These are phyloP conservation scores for Ajuga chamaepitys DNA, from an alignment of 257 asterid species.

Conservation along the genomic window DNA sequence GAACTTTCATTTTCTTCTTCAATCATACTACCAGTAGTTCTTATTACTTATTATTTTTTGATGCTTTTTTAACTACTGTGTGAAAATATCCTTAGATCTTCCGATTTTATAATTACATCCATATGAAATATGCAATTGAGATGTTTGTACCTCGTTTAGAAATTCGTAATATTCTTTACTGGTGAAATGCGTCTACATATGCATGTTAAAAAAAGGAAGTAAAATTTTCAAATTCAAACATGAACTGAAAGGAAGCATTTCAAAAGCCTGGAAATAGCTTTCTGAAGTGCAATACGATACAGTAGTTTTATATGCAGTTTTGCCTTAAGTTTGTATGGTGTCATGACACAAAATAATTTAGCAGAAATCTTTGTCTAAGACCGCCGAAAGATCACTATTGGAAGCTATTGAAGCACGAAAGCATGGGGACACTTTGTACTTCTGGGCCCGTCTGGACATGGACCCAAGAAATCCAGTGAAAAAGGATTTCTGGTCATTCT, in stretches of 20 bases:
- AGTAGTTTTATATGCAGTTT: no score
- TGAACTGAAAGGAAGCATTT: background rate
- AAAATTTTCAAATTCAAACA: background rate
- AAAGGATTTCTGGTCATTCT: constrained; percentile 93
- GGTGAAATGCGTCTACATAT: background rate
- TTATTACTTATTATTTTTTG: background rate
- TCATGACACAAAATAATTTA: constrained; percentile 5
- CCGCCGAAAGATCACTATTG: constrained; percentile 68
- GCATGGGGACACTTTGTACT: constrained; percentile 80
- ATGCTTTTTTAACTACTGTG: background rate
- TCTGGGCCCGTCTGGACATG: constrained; percentile 76
- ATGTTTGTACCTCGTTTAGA: background rate
- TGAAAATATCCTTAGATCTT: background rate
- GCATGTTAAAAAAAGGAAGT: background rate
- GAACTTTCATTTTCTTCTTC: background rate
- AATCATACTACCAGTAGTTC: background rate
- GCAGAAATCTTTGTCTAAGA: constrained; percentile 71
- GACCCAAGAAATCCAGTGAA: constrained; percentile 54
- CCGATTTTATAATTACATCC: no score
- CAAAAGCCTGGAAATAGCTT: background rate
- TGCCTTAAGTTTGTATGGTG: background rate
- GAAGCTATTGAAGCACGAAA: constrained; percentile 57
- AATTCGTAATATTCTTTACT: background rate
- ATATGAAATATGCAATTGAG: background rate
- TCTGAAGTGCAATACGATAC: no score